phyloP scores from a whole-genome alignment of 2,329 filamentous ascomycete species.

The Clonostachys sp. region DNA sequence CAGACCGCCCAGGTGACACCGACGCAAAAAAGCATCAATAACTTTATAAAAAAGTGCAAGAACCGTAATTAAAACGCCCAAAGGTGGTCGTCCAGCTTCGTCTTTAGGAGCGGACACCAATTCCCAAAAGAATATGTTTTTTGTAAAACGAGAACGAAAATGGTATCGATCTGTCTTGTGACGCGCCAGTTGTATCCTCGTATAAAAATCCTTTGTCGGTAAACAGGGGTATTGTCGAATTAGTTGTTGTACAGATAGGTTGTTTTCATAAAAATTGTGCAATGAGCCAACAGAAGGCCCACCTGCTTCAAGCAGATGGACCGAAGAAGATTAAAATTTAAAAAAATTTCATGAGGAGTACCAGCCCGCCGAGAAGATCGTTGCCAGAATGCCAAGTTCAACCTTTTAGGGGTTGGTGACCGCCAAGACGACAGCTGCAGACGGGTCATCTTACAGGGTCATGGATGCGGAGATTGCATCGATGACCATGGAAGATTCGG shows the following conservation, averaged over 20 bases:
- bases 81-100: constrained; percentile 36
- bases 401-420: constrained; percentile 30
- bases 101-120: constrained; percentile 22
- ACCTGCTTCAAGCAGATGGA: constrained; percentile 15
- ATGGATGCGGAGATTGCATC: constrained; percentile 18
- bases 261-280: constrained; percentile 43
- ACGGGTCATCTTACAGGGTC: constrained; percentile 29
- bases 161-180: constrained; percentile 42
- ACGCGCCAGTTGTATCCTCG: constrained; percentile 30
- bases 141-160: constrained; percentile 25
- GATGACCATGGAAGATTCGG: constrained; percentile 25
- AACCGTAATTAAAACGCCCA: constrained; percentile 22
- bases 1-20: constrained; percentile 24
- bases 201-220: constrained; percentile 17
- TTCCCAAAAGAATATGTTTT: constrained; percentile 10
- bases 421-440: constrained; percentile 40
- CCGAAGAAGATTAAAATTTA: not conserved
- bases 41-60: constrained; percentile 35
- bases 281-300: constrained; percentile 5
- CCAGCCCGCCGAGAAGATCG: constrained; percentile 31
- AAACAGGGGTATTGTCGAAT: constrained; percentile 18
- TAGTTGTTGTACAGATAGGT: constrained; percentile 31
- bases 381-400: constrained; percentile 27
- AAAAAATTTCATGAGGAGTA: constrained; percentile 24
- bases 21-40: constrained; percentile 42